These are phyloP conservation scores for Xylariomycetidae sp. DNA, from an alignment of 2,329 filamentous ascomycete species.

Conservation along the genomic window DNA sequence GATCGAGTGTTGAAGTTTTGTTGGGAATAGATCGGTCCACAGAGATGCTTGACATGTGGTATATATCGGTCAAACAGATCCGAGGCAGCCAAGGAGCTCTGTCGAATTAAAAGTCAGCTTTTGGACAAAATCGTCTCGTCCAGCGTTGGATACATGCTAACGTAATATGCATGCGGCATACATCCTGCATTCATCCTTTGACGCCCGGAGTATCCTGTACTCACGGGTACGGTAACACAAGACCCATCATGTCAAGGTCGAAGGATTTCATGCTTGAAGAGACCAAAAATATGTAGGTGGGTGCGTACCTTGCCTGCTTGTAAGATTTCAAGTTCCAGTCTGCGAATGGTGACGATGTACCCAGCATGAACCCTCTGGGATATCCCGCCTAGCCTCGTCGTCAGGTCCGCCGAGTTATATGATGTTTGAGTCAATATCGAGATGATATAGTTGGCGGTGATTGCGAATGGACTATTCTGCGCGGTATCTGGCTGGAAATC, in stretches of 20 bases:
- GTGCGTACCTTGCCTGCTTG: conserved; percentile 45
- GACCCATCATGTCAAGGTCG: no score
- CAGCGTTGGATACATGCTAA: no score
- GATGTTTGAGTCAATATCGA: conserved; percentile 32
- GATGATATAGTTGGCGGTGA: conserved; percentile 33
- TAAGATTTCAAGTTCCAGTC: conserved; percentile 47
- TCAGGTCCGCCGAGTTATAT: conserved; percentile 25
- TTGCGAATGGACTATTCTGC: conserved; percentile 28
- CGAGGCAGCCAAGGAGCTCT: conserved; percentile 33
- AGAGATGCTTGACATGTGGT: conserved; percentile 34
- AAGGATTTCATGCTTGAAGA: no score
- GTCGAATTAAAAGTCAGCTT: conserved; percentile 8
- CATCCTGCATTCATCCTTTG: no score
- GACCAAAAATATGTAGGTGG: no score
- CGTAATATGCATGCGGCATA: no score
- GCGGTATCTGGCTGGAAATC: conserved; percentile 23
- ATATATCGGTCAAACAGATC: conserved; percentile 39
- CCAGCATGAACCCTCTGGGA: conserved; percentile 31
- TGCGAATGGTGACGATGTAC: conserved; percentile 36
- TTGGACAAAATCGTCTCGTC: conserved; percentile 4
- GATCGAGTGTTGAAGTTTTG: conserved; percentile 30
- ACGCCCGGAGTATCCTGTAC: no score
- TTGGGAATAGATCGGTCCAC: conserved; percentile 38
- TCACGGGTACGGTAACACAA: no score
- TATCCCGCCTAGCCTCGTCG: conserved; percentile 30